Evolutionary conservation across 805 yeast species (phyloP).

Genomic region (Spathaspora sp.): DNA sequence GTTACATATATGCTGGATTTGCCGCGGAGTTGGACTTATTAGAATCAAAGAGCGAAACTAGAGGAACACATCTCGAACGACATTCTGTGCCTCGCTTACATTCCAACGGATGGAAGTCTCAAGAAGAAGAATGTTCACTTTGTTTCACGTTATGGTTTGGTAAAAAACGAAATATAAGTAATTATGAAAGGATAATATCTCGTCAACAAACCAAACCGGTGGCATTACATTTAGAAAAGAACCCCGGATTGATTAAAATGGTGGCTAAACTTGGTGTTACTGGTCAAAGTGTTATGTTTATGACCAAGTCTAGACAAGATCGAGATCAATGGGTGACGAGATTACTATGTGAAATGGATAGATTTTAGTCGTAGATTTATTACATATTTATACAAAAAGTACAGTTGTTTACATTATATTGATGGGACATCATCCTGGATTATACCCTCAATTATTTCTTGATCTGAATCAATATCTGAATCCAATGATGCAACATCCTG

Average conservation of each 20-base stretch:
- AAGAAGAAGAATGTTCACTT: slow-evolving; percentile 71
- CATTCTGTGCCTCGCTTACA: slow-evolving; percentile 68
- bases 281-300: slow-evolving; percentile 67
- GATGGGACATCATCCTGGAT: neutral
- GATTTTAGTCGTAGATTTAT: slow-evolving; percentile 16
- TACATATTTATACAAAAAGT: neutral
- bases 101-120: slow-evolving; percentile 78
- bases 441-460: slow-evolving; percentile 1
- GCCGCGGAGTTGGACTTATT: slow-evolving; percentile 56
- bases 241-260: slow-evolving; percentile 43
- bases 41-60: slow-evolving; percentile 41
- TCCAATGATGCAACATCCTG: neutral
- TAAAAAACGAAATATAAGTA: slow-evolving; percentile 46
- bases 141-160: slow-evolving; percentile 88
- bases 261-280: slow-evolving; percentile 58
- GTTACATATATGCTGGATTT: slow-evolving; percentile 75
- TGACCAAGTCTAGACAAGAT: slow-evolving; percentile 79
- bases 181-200: slow-evolving; percentile 1
- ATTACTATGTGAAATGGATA: slow-evolving; percentile 42
- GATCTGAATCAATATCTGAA: neutral
- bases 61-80: slow-evolving; percentile 49
- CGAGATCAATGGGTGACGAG: slow-evolving; percentile 75
- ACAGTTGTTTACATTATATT: too few relatives aligned
- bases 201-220: slow-evolving; percentile 10
- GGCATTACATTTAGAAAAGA: slow-evolving; percentile 16